Conservation (phyloP, 2,329 filamentous ascomycete genomes). For the Aspergillus candidus region DNA sequence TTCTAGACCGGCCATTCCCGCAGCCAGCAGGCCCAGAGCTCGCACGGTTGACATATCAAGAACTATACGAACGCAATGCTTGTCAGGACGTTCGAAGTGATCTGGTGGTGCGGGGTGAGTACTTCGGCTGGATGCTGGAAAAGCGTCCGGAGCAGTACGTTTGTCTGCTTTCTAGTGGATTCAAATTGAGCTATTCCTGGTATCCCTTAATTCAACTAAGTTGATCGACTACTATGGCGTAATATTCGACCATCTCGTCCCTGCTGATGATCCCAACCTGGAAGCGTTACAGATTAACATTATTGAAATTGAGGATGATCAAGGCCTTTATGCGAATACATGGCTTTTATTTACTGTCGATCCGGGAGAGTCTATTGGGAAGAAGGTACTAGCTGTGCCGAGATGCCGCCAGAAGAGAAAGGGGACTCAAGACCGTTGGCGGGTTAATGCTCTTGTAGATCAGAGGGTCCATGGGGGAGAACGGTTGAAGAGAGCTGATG, state of each 20-base stretch:
- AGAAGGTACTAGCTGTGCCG: constrained; percentile 39
- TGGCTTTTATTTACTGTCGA: constrained; percentile 31
- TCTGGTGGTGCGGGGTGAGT: constrained; percentile 14
- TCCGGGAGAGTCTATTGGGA: constrained; percentile 33
- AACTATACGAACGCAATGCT: constrained; percentile 12
- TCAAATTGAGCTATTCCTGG: neutral
- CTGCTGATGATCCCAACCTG: constrained; percentile 28
- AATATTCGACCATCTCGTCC: constrained; percentile 11
- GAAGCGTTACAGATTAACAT: constrained; percentile 42
- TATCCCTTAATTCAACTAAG: neutral
- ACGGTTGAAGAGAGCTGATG: neutral
- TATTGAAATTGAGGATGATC: constrained; percentile 35
- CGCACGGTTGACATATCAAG: constrained; percentile 12
- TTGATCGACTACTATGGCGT: constrained; percentile 12
- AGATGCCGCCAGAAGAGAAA: constrained; percentile 38
- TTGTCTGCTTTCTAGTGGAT: neutral
- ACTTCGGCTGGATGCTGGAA: constrained; percentile 13
- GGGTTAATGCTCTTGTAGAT: constrained; percentile 27
- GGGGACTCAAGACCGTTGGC: constrained; percentile 29
- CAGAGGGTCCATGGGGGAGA: constrained; percentile 7
- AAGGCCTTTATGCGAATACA: constrained; percentile 30
- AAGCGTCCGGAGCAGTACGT: constrained; percentile 9
- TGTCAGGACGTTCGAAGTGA: constrained; percentile 6
- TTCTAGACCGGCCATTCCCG: constrained; percentile 9
- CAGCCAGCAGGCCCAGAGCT: constrained; percentile 14